Conservation (phyloP, 148 eudicot species). For the Vaccinium vitisidaea region DNA sequence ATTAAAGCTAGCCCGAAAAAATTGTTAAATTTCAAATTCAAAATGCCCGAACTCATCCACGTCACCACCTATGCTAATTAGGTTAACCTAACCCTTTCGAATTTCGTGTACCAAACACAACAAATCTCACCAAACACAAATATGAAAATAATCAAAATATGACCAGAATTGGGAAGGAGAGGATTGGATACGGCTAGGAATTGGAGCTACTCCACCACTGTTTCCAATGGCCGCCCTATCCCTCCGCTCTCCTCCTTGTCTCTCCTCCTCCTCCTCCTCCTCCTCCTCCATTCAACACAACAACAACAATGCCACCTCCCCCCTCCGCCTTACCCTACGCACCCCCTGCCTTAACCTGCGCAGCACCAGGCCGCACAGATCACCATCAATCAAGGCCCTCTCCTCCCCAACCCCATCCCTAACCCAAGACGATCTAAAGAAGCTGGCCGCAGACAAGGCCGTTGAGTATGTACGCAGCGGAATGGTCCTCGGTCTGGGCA, state of each 20-base stretch:
- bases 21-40: no score
- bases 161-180: no score
- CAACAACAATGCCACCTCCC: not conserved
- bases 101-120: no score
- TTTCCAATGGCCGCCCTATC: not conserved
- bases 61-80: no score
- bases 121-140: no score
- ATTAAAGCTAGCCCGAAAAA: no score
- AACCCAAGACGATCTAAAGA: conserved; percentile 88
- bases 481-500: conserved; percentile 95
- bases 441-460: conserved; percentile 93
- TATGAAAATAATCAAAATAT: no score
- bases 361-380: conserved; percentile 11
- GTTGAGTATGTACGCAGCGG: conserved; percentile 81
- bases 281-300: conserved; percentile 18
- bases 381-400: conserved; percentile 40
- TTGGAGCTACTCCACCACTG: no score
- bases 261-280: conserved; percentile 28
- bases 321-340: conserved; percentile 21
- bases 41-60: no score
- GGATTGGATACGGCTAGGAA: no score
- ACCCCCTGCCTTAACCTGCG: conserved; percentile 22
- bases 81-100: no score
- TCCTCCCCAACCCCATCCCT: conserved; percentile 50
- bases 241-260: conserved; percentile 11